Evolutionary conservation across 2,329 filamentous ascomycete genomes (phyloP).

Genomic region (Aspergillus sp.): DNA sequence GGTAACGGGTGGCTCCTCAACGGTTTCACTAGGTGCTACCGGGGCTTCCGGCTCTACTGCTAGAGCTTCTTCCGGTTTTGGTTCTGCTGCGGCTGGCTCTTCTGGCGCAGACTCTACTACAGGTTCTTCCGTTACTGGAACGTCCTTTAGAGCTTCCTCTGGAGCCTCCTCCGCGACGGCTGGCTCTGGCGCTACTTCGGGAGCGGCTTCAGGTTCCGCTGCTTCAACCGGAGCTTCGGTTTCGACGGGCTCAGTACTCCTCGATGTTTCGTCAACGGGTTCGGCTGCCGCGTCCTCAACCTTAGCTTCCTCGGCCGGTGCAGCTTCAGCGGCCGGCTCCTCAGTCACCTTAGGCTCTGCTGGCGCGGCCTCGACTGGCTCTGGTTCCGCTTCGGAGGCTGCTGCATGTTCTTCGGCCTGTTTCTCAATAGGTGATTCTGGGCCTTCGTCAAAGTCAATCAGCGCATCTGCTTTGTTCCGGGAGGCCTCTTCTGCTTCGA

Average conservation of each 20-base stretch:
- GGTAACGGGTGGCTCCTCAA: conserved; percentile 16
- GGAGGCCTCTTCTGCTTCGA: conserved; percentile 24
- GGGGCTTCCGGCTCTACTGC: not conserved
- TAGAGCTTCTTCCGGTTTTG: conserved; percentile 13
- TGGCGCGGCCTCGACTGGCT: not conserved
- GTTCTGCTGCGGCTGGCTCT: conserved; percentile 10
- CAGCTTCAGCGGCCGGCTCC: not conserved
- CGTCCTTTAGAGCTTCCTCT: not conserved
- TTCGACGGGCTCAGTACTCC: not conserved
- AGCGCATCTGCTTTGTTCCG: conserved; percentile 8
- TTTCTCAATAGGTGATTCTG: conserved; percentile 11
- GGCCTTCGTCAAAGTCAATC: conserved; percentile 14
- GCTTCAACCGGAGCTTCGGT: not conserved
- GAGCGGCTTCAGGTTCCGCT: not conserved
- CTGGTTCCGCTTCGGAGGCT: not conserved
- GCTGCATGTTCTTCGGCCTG: not conserved
- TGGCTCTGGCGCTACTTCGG: not conserved
- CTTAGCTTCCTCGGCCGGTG: not conserved
- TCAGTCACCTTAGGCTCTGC: conserved; percentile 13
- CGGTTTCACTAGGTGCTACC: conserved; percentile 15
- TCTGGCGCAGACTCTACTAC: not conserved
- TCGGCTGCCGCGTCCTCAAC: not conserved
- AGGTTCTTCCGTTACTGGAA: not conserved
- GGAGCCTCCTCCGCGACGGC: not conserved
- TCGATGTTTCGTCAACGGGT: not conserved